A percentile compares a stretch with the other conserved stretches of the same genome.
Conservation (phyloP, 306 rosid genomes). For the Sechiopsis laciniata region DNA sequence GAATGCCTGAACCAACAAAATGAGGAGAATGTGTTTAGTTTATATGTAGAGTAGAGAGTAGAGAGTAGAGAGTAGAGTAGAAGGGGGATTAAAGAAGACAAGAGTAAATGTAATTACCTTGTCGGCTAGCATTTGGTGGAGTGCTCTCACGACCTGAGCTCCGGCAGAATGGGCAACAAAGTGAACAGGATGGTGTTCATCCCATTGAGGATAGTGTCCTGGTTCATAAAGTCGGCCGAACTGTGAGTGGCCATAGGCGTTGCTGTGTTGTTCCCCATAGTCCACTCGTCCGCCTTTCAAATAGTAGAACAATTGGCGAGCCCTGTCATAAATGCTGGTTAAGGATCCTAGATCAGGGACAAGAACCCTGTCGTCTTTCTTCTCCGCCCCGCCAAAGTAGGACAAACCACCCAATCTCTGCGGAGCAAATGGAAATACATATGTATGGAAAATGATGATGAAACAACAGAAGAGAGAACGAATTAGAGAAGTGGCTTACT, state of each 20-base stretch:
- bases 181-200: slow-evolving; percentile 88
- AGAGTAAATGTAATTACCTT: slow-evolving; percentile 40
- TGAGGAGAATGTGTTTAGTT: too few species aligned
- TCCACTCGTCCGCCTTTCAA: slow-evolving; percentile 92
- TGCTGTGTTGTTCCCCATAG: slow-evolving; percentile 94
- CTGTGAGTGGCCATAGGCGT: slow-evolving; percentile 67
- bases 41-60: too few species aligned
- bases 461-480: not conserved
- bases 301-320: slow-evolving; percentile 90
- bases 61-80: too few species aligned
- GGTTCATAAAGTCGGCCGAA: slow-evolving; percentile 75
- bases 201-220: slow-evolving; percentile 98
- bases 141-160: slow-evolving; percentile 86
- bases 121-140: slow-evolving; percentile 97
- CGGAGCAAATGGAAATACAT: not conserved
- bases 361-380: slow-evolving; percentile 88
- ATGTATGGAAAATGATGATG: not conserved
- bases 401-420: slow-evolving; percentile 84
- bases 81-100: too few species aligned
- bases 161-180: slow-evolving; percentile 97
- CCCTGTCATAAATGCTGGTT: slow-evolving; percentile 87
- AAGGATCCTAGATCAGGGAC: slow-evolving; percentile 98
- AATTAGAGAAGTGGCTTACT: slow-evolving; percentile 30
- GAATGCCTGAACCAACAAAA: slow-evolving; percentile 50
- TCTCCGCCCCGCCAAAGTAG: slow-evolving; percentile 94